Base-by-base conservation (phyloP, 352 stramenopile genomes). In the Globisporangium solare region DNA sequence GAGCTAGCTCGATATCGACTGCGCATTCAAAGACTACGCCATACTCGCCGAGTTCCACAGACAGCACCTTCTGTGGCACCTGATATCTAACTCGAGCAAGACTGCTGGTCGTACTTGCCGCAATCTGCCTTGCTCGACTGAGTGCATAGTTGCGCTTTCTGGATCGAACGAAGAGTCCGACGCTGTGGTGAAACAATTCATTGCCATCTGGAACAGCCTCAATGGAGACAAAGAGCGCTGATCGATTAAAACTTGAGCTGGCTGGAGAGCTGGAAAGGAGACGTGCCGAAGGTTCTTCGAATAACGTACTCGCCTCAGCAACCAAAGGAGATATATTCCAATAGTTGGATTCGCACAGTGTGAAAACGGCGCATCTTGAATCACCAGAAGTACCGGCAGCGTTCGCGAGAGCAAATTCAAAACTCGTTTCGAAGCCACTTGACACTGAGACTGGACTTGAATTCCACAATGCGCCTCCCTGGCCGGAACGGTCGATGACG, bases 281-380 rank as follows among this genome's bases (percentile, higher is more conserved):
- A 47, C 56, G 35, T 31, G 45, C 42, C 0, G 57, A 27, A 17
- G 60, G 49, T 22, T 22, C 31, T 13, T 68, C 40, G 13, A 21
- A 35, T 12, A 48, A 24, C 40, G 79, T 73, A 15, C 39, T 55
- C 2, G 58, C 58, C 37, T 71, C 70, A 31, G 60, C 41, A 22
- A 93, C 62, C 27, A 93, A 56, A 0, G 85, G 76, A 17, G 66
- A 54, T 2, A 86, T 17, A 39, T 86, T 65, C 85, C 85, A 95
- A 48, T 80, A 95, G 24, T 79, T 88, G 1, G 73, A 56, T 54
- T 87, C 76, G 45, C 74, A 80, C 15, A 92, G 55, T 3, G 83
- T 79, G 62, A 92, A 86, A 1, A 90, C 65, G 37, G 74, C 53
- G 7, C 17, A 54, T 20, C 35, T 43, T 8, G 54, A 48, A 15